Base-by-base conservation (phyloP, 2,329 filamentous ascomycete species). In the Myotisia sp. region DNA sequence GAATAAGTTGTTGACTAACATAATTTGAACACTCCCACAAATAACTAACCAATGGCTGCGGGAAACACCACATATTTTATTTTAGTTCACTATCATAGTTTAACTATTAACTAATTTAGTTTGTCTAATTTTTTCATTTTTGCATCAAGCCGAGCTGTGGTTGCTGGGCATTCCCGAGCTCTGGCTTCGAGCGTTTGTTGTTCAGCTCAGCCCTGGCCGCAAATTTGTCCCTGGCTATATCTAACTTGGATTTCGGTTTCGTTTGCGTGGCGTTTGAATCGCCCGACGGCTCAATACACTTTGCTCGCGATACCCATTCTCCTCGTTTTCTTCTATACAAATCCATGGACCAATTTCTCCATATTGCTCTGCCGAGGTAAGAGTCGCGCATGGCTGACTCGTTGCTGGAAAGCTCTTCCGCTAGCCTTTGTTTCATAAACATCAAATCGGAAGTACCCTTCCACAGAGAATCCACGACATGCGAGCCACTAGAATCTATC, bases 271-370 rank as follows among this genome's bases (percentile, higher is more conserved):
- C 47, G 27, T 48, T 43, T 6, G 18, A 24, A 24, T 34, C 29
- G 12, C 33, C 29, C 37, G 20, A 40, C 35, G 29, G 30, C n/a
- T 12, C 32, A 16, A 41, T 38, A 17, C 37, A 31, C 30, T 74
- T 75, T 7, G 69, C 70, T 44, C 71, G 66, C 37, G 62, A 63
- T 37, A 75, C 63, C 78, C 78, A 83, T 37, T 79, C 74, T 4
- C 59, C 62, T 26, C 71, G 60, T 34, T 67, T 60, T 18, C 74
- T 62, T 49, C 75, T 77, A 54, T 76, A 82, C 4, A 78, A 55
- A 53, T 83, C 78, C 70, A 82, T 76, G 22, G 65, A 68, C 77
- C 78, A 83, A 48, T 81, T 82, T 43, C 73, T 66, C 76, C 76
- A 81, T 7, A 82, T 76, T 3, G 72, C 74, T 21, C 76, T 62